A percentile compares a stretch with the other conserved stretches of the same genome.
Evolutionary conservation across 2,329 filamentous ascomycete genomes (phyloP).

Genomic region (Paramyrothecium sp.): DNA sequence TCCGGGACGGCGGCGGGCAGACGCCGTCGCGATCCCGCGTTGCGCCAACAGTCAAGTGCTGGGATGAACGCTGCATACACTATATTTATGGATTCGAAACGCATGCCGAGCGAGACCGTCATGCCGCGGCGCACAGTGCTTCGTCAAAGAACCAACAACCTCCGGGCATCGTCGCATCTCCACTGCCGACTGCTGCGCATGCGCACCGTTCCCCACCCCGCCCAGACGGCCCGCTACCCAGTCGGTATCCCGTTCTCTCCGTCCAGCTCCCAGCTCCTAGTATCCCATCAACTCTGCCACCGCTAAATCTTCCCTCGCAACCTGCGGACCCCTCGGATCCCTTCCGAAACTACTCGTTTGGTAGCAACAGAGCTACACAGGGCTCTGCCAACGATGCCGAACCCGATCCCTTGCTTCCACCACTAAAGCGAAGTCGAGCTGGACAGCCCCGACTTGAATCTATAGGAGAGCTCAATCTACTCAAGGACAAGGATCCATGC

Average conservation of each 20-base stretch:
- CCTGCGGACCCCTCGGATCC: conserved; percentile 7
- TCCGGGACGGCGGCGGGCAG: conserved; percentile 10
- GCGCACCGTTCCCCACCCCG: not conserved
- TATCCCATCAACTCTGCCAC: conserved; percentile 6
- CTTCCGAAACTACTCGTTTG: conserved; percentile 30
- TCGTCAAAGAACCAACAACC: conserved; percentile 35
- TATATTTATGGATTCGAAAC: conserved; percentile 58
- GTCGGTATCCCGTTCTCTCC: not conserved
- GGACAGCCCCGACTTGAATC: conserved; percentile 54
- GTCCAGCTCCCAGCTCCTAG: conserved; percentile 1
- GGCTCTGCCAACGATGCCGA: conserved; percentile 43
- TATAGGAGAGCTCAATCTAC: conserved; percentile 53
- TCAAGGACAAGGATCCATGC: conserved; percentile 46
- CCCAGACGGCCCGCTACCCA: conserved; percentile 6
- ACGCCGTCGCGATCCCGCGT: conserved; percentile 4
- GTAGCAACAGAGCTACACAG: conserved; percentile 33
- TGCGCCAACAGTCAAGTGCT: conserved; percentile 49
- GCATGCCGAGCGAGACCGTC: conserved; percentile 49
- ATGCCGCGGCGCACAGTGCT: conserved; percentile 44
- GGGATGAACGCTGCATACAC: conserved; percentile 52
- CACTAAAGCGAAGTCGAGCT: conserved; percentile 51
- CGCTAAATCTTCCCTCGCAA: conserved; percentile 10
- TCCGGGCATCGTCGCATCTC: not conserved
- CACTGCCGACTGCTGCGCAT: not conserved
- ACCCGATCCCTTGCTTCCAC: conserved; percentile 51